Base-by-base conservation (phyloP, 2,329 filamentous ascomycete species). In the Botryosphaeria agaves region DNA sequence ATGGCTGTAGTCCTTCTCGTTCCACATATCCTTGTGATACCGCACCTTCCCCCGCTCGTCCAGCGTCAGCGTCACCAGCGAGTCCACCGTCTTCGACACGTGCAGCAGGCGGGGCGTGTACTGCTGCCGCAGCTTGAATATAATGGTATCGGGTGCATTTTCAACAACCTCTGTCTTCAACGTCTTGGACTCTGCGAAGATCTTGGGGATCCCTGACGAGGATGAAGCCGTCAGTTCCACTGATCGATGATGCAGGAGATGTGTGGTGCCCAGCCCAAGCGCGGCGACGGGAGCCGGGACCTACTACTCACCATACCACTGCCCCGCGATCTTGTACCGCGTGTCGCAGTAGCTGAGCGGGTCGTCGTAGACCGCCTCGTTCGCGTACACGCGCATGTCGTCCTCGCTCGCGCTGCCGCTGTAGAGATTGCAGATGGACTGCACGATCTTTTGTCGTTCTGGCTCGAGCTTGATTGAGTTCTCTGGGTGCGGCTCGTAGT, bases 1-100 rank as follows among this genome's bases (percentile, higher is more conserved):
- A 42, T 62, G 57, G 18, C 46, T 54, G 39, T 62, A 62, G 33
- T 62, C 57, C 37, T 62, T 61, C 36, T 57, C 47, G 32, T 62
- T 61, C 59, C 58, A 63, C 55, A 57, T 56, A 35, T 64, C 59
- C 40, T 62, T 63, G 38, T 64, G 57, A 41, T 61, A 62, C 23
- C 52, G 49, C 14, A 61, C 56, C 34, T 55, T 60, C 2, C 47
- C 48, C 32, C 47, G 31, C 18, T 53, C 51, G 33, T 56, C 51
- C 29, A 62, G 38, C 3, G 42, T 46, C 34, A 62, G 37, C 4
- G 46, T 57, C 1, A 62, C 45, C 3, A 63, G 39, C 19, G 47
- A 52, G 33, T 62, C 52, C 7, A 59, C 54, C 7, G 46, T 34
- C 39, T 57, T 57, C 2, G 40, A 39, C 2, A 48, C 41, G 3